phyloP scores from a whole-genome alignment of 2,329 filamentous ascomycete species.

The Beauveria brongniartii region DNA sequence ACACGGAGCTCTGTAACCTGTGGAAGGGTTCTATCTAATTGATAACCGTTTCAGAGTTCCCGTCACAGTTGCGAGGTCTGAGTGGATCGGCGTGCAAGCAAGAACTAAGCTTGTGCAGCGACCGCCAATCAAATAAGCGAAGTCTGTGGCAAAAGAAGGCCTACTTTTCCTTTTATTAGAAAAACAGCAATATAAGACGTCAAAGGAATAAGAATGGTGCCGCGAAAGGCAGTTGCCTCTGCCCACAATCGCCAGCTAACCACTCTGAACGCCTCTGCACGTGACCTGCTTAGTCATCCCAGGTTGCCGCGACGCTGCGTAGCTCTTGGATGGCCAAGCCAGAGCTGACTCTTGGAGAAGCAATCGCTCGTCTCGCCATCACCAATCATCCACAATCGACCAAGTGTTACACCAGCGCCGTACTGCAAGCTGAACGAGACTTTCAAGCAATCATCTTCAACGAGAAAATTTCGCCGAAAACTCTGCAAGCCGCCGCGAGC shows the following conservation, averaged over 20 bases:
- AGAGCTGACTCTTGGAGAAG: conserved; percentile 1
- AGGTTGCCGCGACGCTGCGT: conserved; percentile 5
- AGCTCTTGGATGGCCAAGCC: conserved; percentile 9
- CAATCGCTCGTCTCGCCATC: not conserved
- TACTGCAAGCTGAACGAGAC: not conserved
- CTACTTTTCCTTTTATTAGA: too few relatives aligned
- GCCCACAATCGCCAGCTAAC: not conserved
- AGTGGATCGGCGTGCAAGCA: not conserved
- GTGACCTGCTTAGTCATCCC: conserved; percentile 8
- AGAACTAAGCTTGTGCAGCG: not conserved
- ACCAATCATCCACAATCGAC: not conserved
- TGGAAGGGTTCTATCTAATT: not conserved
- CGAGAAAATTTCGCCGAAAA: not conserved
- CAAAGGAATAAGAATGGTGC: not conserved
- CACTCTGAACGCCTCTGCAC: not conserved
- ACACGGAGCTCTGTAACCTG: not conserved
- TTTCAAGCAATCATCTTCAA: too few relatives aligned
- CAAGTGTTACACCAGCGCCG: not conserved
- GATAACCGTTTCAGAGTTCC: not conserved
- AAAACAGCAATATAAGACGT: too few relatives aligned
- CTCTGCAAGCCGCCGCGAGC: not conserved
- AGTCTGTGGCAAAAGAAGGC: too few relatives aligned
- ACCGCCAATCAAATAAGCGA: too few relatives aligned
- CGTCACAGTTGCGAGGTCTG: not conserved
- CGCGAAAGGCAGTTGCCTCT: not conserved